These are phyloP conservation scores for Picea sitchensis DNA, from an alignment of 75 land plant genomes.

Conservation along the genomic window DNA sequence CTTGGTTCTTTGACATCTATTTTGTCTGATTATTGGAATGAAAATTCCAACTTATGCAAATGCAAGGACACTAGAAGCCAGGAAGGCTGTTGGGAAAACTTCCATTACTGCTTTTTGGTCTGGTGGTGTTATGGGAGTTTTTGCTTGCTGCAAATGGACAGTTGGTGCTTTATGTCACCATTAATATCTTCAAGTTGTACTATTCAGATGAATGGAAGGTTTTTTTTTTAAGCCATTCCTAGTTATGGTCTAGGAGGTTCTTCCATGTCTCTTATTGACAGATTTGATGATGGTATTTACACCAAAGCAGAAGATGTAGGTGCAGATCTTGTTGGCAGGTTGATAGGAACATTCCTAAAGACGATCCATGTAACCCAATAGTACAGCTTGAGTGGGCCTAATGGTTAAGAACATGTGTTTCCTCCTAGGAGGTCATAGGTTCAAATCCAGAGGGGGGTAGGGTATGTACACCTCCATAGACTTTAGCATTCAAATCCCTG, in stretches of 20 bases:
- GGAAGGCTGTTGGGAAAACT: slow-evolving; percentile 21
- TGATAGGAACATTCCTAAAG: background rate
- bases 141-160: slow-evolving; percentile 74
- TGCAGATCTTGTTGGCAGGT: slow-evolving; percentile 36
- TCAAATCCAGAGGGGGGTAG: no score
- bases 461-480: no score
- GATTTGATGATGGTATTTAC: slow-evolving; percentile 90
- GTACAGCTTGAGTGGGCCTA: no score
- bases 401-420: no score
- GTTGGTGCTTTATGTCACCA: slow-evolving; percentile 53
- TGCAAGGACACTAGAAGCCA: slow-evolving; percentile 27
- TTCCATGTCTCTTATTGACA: slow-evolving; percentile 78
- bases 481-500: no score
- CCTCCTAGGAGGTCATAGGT: no score
- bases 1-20: slow-evolving; percentile 30
- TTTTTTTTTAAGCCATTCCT: slow-evolving; percentile 74
- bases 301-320: slow-evolving; percentile 84
- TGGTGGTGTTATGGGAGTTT: slow-evolving; percentile 73
- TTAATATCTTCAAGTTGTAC: slow-evolving; percentile 70
- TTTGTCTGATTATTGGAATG: slow-evolving; percentile 33
- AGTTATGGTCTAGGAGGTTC: slow-evolving; percentile 89
- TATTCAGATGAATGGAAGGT: slow-evolving; percentile 84
- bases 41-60: slow-evolving; percentile 35
- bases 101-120: slow-evolving; percentile 31
- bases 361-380: background rate